Percentiles rank a stretch among this genome's conserved stretches.
Conservation (phyloP, 2,329 filamentous ascomycete genomes). For the Colletotrichum sp. region DNA sequence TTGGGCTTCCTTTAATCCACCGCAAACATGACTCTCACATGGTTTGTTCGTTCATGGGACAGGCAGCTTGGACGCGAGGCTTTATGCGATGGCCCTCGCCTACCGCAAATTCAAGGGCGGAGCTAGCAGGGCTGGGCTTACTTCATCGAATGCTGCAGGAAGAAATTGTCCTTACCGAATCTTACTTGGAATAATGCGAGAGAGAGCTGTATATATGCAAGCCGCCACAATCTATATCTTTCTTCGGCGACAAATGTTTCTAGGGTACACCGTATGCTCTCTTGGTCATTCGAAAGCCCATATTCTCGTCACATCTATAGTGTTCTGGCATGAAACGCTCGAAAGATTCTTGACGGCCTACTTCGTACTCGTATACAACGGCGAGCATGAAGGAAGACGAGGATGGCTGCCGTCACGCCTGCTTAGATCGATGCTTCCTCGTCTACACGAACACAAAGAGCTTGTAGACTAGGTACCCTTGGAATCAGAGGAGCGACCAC, state of each 20-base stretch:
- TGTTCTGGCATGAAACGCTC: background rate
- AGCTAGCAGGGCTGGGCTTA: background rate
- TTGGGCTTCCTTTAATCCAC: background rate
- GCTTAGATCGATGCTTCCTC: background rate
- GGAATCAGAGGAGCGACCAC: background rate
- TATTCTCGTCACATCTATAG: background rate
- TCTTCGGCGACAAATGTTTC: background rate
- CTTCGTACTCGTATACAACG: background rate
- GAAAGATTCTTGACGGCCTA: background rate
- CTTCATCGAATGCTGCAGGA: background rate
- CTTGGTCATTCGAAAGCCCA: background rate
- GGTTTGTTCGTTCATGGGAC: background rate
- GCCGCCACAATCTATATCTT: background rate
- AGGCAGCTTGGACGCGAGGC: background rate
- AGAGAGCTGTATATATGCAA: background rate
- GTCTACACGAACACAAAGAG: background rate
- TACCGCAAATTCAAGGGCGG: background rate
- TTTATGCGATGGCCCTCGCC: background rate
- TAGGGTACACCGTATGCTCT: background rate
- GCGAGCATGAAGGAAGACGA: background rate
- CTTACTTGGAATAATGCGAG: background rate
- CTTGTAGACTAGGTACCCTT: background rate
- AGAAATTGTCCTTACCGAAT: rapidly evolving
- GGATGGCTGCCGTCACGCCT: background rate
- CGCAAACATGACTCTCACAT: background rate